phyloP scores from a whole-genome alignment of 139 green algal genomes.

The Picochlorum costavermella region DNA sequence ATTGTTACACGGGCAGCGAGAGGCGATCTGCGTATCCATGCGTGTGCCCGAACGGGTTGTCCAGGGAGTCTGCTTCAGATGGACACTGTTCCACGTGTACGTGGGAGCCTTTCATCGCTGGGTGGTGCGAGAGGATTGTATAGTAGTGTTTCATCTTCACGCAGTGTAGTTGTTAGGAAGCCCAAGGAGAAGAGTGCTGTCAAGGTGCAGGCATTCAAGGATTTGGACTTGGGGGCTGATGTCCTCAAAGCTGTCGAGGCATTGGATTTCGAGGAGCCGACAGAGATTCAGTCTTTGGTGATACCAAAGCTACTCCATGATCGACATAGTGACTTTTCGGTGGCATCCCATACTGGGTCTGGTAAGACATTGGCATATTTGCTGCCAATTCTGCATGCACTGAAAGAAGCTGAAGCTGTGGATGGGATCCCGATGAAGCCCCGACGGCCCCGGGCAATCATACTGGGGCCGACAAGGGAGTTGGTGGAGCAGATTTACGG shows the following conservation, averaged over 20 bases:
- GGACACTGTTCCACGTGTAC: not conserved
- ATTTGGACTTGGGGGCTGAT: constrained; percentile 36
- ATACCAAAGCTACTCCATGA: constrained; percentile 59
- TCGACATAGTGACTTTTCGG: constrained; percentile 46
- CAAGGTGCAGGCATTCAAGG: constrained; percentile 25
- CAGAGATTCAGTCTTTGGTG: constrained; percentile 74
- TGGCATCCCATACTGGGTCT: constrained; percentile 88
- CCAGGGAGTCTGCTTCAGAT: not conserved
- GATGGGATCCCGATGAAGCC: constrained; percentile 34
- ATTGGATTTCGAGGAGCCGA: constrained; percentile 55
- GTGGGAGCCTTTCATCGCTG: not conserved
- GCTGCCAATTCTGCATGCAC: constrained; percentile 69
- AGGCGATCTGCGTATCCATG: too few relatives aligned
- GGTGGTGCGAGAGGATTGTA: not conserved
- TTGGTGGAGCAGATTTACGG: constrained; percentile 81
- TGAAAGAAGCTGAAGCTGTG: constrained; percentile 56
- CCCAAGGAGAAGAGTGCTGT: not conserved
- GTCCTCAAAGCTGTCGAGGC: constrained; percentile 45
- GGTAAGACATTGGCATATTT: constrained; percentile 95
- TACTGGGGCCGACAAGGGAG: constrained; percentile 83
- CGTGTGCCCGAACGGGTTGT: too few relatives aligned
- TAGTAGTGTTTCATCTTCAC: too few relatives aligned
- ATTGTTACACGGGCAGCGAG: too few relatives aligned
- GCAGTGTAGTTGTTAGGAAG: constrained; percentile 3
- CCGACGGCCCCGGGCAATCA: constrained; percentile 64